Percentiles rank a stretch among this genome's conserved stretches.
phyloP scores from a whole-genome alignment of 495 filamentous ascomycete genomes.

The Hypoxylon intermedium region DNA sequence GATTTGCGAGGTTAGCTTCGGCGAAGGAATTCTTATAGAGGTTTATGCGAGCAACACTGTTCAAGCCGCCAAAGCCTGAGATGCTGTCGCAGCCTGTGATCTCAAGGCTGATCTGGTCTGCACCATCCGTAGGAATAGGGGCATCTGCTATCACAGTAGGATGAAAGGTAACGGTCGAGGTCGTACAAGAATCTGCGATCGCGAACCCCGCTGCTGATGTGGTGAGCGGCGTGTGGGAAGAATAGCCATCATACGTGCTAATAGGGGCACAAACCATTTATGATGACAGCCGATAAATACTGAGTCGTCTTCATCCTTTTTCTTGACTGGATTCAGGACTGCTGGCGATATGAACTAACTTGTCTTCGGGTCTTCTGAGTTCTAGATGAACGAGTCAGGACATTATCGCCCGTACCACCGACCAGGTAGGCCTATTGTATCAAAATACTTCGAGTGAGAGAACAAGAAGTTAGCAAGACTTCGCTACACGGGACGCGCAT shows the following conservation, averaged over 20 bases:
- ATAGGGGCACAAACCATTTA: slow-evolving; percentile 3
- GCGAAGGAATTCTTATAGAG: slow-evolving; percentile 17
- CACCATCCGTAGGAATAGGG: not conserved
- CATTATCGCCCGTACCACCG: not conserved
- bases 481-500: not conserved
- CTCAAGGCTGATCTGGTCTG: slow-evolving; percentile 14
- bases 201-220: not conserved
- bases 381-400: not conserved
- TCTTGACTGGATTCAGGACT: not conserved
- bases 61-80: slow-evolving; percentile 1
- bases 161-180: slow-evolving; percentile 13
- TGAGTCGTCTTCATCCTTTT: slow-evolving; percentile 9
- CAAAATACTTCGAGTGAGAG: not conserved
- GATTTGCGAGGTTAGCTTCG: slow-evolving; percentile 9
- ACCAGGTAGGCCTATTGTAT: not conserved
- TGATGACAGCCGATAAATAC: not conserved
- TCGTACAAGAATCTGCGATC: slow-evolving; percentile 18
- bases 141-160: not conserved
- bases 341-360: no score
- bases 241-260: no score
- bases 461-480: not conserved
- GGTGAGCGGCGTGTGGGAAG: not conserved
- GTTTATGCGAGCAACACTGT: slow-evolving; percentile 6
- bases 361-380: no score
- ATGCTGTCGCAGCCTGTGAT: slow-evolving; percentile 10